Percentiles rank a stretch among this genome's conserved stretches.
Evolutionary conservation across 257 asterid species (phyloP).

Genomic region (Coffea canephora): DNA sequence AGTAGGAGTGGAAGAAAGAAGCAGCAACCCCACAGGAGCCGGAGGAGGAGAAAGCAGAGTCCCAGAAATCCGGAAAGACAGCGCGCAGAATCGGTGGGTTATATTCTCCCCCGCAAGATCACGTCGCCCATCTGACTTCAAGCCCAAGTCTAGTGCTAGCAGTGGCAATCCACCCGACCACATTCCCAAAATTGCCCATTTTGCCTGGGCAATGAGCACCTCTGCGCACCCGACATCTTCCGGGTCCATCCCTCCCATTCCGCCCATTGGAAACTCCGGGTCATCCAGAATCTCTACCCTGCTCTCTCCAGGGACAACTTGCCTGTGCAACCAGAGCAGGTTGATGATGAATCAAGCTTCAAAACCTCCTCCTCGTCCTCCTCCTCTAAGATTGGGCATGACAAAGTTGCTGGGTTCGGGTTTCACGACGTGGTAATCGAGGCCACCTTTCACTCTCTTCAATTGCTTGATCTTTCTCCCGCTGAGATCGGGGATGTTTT

Average conservation of each 20-base stretch:
- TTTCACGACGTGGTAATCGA: slow-evolving; percentile 96
- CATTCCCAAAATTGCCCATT: slow-evolving; percentile 60
- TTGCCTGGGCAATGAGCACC: slow-evolving; percentile 84
- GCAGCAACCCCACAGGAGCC: slow-evolving; percentile 37
- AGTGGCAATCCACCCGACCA: slow-evolving; percentile 17
- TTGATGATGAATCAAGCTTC: slow-evolving; percentile 28
- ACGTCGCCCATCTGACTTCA: slow-evolving; percentile 90
- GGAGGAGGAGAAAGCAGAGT: slow-evolving; percentile 31
- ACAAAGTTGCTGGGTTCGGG: slow-evolving; percentile 61
- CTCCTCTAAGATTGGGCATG: not conserved
- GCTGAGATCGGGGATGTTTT: slow-evolving; percentile 58
- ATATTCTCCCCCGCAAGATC: slow-evolving; percentile 90
- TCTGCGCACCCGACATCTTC: slow-evolving; percentile 95
- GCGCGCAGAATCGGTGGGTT: slow-evolving; percentile 75
- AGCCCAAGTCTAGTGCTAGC: slow-evolving; percentile 49
- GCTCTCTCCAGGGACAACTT: slow-evolving; percentile 67
- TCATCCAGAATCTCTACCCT: slow-evolving; percentile 83
- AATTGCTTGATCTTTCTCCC: slow-evolving; percentile 59
- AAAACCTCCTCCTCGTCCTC: too few species aligned
- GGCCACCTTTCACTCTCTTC: slow-evolving; percentile 72
- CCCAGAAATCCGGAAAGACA: slow-evolving; percentile 84
- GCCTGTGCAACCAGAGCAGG: not conserved
- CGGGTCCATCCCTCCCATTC: slow-evolving; percentile 60
- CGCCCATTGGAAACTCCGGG: slow-evolving; percentile 74
- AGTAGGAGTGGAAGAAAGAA: slow-evolving; percentile 13